Base-by-base conservation (phyloP, 2,329 filamentous ascomycete genomes). In the Aspergillus tanneri region DNA sequence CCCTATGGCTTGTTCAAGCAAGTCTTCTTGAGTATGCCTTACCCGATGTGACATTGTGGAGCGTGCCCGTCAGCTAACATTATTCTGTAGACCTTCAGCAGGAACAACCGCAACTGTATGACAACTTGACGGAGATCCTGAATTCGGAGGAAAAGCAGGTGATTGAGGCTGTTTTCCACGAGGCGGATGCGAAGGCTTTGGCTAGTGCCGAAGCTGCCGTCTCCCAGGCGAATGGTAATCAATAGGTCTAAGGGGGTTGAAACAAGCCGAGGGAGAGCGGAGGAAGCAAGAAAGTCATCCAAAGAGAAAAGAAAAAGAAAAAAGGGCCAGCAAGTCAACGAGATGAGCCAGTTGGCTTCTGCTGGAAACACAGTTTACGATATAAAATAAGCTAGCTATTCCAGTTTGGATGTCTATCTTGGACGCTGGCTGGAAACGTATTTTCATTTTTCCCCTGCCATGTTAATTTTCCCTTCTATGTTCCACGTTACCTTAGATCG, bases 1-100 rank as follows among this genome's bases (percentile, higher is more conserved):
- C 91, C 92, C 2, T 99, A 99, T 64, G 82, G 85, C 66, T 77
- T 96, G 53, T 96, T 99, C 80, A 87, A 90, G 67, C 78, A 81
- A 53, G 85, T 88, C 14, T 76, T 97, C 57, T 72, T 92, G 65
- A 87, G 91, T 96, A 83, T 71, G 88, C 83, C 19, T 7, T 83
- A 19, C 8, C 19, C 9, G 12, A 4, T 35, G 45, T 14, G 8
- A 24, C 36, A 7, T 21, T 19, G 19, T 6, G 19, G 5, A 10
- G 32, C 4, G 18, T n/a, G 19, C 45, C 39, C 50, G 7, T 67
- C 72, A 50, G 70, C 62, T 60, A 55, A 66, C 44, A 36, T 21
- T 19, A 8, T 37, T 19, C 7, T 18, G 18, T 66, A 95, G 90
- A 82, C 70, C 82, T 97, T 66, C 90, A 96, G 81, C 85, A 87